Conservation (phyloP, 768 basidiomycete species). For the Xanthoconium stramineum region DNA sequence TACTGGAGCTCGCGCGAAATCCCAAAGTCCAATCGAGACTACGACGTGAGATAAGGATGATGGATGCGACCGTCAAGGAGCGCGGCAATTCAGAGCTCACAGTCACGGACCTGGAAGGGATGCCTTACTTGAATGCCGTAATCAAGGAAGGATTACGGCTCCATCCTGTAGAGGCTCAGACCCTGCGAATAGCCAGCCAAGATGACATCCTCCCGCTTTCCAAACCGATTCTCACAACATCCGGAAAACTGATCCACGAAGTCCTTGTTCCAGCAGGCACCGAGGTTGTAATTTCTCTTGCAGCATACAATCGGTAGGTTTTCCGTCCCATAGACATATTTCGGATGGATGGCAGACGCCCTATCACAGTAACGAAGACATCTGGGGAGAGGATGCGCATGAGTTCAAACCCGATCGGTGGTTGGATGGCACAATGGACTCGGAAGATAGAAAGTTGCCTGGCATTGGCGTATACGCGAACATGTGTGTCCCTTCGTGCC, state of each 20-base stretch:
- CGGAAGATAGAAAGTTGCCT: background rate
- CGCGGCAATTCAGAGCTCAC: background rate
- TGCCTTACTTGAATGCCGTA: conserved; percentile 43
- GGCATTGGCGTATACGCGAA: conserved; percentile 13
- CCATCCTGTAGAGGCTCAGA: conserved; percentile 46
- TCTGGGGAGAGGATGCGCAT: conserved; percentile 28
- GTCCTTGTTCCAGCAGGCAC: conserved; percentile 50
- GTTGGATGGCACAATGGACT: background rate
- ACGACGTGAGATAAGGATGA: conserved; percentile 33
- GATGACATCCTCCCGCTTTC: conserved; percentile 66
- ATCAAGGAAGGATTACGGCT: conserved; percentile 42
- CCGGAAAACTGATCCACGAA: conserved; percentile 41
- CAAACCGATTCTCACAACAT: conserved; percentile 43
- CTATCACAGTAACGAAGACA: conserved; percentile 8
- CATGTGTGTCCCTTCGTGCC: background rate
- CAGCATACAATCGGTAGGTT: conserved; percentile 52
- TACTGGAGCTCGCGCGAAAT: conserved; percentile 57
- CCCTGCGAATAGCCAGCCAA: conserved; percentile 44
- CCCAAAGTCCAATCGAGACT: conserved; percentile 56
- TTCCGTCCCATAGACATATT: background rate
- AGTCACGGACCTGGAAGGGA: conserved; percentile 42
- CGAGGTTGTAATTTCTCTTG: conserved; percentile 46
- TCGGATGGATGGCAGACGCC: background rate
- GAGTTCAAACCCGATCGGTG: conserved; percentile 15
- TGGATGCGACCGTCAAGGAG: background rate